phyloP scores from a whole-genome alignment of 257 asterid species.

The Lycium ferocissimum region DNA sequence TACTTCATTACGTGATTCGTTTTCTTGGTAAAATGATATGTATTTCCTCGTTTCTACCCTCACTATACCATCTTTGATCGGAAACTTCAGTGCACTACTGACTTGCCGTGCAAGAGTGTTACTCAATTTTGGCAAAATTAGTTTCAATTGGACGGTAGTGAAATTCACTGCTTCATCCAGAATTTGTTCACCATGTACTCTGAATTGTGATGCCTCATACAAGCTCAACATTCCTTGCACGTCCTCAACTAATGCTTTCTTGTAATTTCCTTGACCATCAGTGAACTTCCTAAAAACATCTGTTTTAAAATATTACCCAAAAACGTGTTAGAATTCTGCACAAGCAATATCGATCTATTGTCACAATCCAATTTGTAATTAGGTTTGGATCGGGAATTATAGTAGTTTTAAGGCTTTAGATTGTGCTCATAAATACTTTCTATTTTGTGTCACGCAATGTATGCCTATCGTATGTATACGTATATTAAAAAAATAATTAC shows the following conservation, averaged over 20 bases:
- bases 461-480: too few relatives aligned
- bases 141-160: slow-evolving; percentile 28
- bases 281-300: slow-evolving; percentile 42
- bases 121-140: slow-evolving; percentile 8
- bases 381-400: too few relatives aligned
- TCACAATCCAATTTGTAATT: too few relatives aligned
- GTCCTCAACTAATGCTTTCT: not conserved
- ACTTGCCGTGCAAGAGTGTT: slow-evolving; percentile 26
- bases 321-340: too few relatives aligned
- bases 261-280: not conserved
- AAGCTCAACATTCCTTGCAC: not conserved
- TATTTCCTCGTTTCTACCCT: slow-evolving; percentile 37
- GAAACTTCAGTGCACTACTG: slow-evolving; percentile 31
- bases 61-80: slow-evolving; percentile 34
- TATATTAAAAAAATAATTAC: too few relatives aligned
- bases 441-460: too few relatives aligned
- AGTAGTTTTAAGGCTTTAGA: too few relatives aligned
- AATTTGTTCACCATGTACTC: slow-evolving; percentile 22
- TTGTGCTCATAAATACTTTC: too few relatives aligned
- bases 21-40: slow-evolving; percentile 20
- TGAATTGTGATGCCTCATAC: not conserved
- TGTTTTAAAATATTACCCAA: not conserved
- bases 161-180: slow-evolving; percentile 37
- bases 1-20: not conserved
- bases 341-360: too few relatives aligned